Base-by-base conservation (phyloP, 2,329 filamentous ascomycete genomes). In the Aureobasidium sp. region DNA sequence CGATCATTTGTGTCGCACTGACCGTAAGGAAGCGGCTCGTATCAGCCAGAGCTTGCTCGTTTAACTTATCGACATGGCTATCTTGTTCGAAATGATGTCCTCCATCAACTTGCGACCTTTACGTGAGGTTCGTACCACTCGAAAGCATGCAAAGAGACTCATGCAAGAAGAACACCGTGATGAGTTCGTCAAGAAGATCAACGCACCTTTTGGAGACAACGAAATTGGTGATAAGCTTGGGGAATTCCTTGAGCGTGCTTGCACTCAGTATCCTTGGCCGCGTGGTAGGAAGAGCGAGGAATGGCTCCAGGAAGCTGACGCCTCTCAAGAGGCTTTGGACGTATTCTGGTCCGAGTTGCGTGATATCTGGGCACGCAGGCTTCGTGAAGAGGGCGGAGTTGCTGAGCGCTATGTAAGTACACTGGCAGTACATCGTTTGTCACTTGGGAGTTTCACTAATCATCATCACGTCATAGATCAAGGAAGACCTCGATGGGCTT, bases 21-120 rank as follows among this genome's bases (percentile, higher is more conserved):
- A 49, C 9, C 22, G 45, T 3, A 50, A 60, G 27, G 57, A 60
- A 11, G 47, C 45, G 7, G n/a, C 15, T 5, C 57, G 57, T n/a
- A 39, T 60, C 11, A 15, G 22, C 8, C 57, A 60, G 14, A 22
- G 27, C 24, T 24, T 60, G n/a, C 15, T 50, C n/a, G 27, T 52
- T n/a, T 15, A 42, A n/a, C 45, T 60, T 4, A 44, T 35, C 35
- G 57, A 60, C 17, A 60, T 60, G 57, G 35, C 57, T 44, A 33
- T 33, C 9, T 12, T 33, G 11, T 33, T 12, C 31, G 31, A 33
- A 33, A 33, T 33, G 31, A 33, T 33, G 31, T 33, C 31, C 9
- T 33, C 31, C 12, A 33, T 33, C 31, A 33, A 12, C 9, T 33
- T 33, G 9, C 8, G 31, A 12, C 31, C 9, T 3, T 33, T 33